These are phyloP conservation scores for Aschersonia sp. DNA, from an alignment of 2,329 filamentous ascomycete genomes.

Conservation along the genomic window DNA sequence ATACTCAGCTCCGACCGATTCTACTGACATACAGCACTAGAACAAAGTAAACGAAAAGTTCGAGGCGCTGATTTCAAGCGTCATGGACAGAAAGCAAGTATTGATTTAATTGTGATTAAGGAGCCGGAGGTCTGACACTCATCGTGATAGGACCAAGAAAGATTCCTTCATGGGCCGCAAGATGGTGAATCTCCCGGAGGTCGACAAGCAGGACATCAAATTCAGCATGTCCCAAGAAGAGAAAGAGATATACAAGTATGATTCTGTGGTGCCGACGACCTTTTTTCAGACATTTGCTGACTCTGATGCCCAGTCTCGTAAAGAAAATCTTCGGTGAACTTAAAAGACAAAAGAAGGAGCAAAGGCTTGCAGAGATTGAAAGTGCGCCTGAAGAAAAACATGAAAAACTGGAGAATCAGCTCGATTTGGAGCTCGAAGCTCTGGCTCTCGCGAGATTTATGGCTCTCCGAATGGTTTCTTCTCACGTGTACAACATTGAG, in stretches of 20 bases:
- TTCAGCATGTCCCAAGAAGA: constrained; percentile 14
- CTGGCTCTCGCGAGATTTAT: neutral
- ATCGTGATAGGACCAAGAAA: constrained; percentile 8
- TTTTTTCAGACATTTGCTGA: no score
- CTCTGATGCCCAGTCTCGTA: neutral
- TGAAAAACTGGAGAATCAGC: neutral
- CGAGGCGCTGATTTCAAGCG: constrained; percentile 6
- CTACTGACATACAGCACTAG: constrained; percentile 2
- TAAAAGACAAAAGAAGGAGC: neutral
- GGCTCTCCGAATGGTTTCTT: constrained; percentile 4
- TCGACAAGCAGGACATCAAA: neutral
- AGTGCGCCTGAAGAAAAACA: neutral
- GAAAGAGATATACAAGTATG: constrained; percentile 10
- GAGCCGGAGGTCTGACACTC: no score
- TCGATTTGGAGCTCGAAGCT: neutral
- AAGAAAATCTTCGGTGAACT: neutral
- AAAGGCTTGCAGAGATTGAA: neutral
- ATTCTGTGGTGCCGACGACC: neutral
- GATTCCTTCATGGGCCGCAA: constrained; percentile 13
- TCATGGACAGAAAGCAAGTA: constrained; percentile 16
- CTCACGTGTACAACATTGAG: constrained; percentile 16
- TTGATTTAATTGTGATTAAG: no score
- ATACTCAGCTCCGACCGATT: neutral
- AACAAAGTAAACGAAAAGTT: constrained; percentile 6
- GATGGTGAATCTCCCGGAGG: constrained; percentile 12